Evolutionary conservation across 2,329 filamentous ascomycete species (phyloP).

Genomic region (Verticillium nubilum): DNA sequence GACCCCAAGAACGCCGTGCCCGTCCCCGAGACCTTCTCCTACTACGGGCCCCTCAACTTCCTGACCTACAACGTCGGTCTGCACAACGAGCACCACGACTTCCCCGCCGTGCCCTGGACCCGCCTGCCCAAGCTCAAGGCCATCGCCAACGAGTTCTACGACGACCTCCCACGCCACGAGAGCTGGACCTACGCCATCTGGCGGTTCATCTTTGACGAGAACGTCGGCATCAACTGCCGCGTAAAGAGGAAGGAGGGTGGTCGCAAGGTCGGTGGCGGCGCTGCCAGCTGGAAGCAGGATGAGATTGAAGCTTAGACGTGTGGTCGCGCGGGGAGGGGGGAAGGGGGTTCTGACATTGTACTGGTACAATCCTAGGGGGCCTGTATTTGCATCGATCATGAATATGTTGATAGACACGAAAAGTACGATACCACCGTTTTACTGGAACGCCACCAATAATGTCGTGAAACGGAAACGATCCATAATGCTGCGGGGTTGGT

Average conservation of each 20-base stretch:
- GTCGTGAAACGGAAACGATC: too few species aligned
- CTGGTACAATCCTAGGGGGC: background rate
- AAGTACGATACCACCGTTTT: background rate
- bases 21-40: slow-evolving; percentile 91
- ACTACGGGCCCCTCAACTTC: slow-evolving; percentile 89
- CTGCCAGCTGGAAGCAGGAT: slow-evolving; percentile 56
- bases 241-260: slow-evolving; percentile 86
- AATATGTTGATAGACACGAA: background rate
- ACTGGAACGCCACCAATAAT: background rate
- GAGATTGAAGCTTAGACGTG: slow-evolving; percentile 56
- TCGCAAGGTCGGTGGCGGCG: slow-evolving; percentile 47
- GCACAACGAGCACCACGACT: slow-evolving; percentile 99
- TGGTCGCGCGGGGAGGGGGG: background rate
- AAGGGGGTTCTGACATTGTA: background rate
- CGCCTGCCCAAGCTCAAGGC: slow-evolving; percentile 69
- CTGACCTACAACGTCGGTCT: slow-evolving; percentile 96
- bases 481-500: background rate
- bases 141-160: slow-evolving; percentile 88
- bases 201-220: slow-evolving; percentile 89
- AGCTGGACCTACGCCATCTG: slow-evolving; percentile 93
- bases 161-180: slow-evolving; percentile 75
- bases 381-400: background rate
- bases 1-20: slow-evolving; percentile 57
- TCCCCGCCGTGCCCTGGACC: slow-evolving; percentile 95
- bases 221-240: slow-evolving; percentile 83